phyloP scores from a whole-genome alignment of 2,329 filamentous ascomycete species.

The Hansfordia pulvinata region DNA sequence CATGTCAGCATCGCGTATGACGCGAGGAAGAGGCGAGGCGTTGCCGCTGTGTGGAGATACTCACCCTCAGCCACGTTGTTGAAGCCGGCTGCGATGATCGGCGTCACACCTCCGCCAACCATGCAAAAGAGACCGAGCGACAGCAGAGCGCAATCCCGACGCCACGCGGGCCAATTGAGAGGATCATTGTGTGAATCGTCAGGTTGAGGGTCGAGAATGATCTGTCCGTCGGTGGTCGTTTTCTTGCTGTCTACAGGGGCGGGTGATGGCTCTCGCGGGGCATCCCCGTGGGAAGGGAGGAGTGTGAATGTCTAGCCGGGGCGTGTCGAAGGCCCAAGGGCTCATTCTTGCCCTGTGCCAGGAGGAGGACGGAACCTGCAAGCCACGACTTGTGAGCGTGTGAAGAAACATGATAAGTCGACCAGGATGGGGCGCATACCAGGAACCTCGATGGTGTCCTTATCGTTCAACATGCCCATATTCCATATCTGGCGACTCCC shows the following conservation, averaged over 20 bases:
- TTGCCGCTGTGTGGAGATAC: no score
- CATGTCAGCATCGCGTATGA: constrained; percentile 4
- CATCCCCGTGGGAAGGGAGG: constrained; percentile 36
- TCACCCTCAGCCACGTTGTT: constrained; percentile 51
- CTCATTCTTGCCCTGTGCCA: constrained; percentile 41
- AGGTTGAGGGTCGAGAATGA: constrained; percentile 84
- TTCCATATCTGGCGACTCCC: no score
- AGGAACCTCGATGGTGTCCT: constrained; percentile 72
- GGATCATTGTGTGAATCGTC: constrained; percentile 86
- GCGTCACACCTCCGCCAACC: constrained; percentile 85
- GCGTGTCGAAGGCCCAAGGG: constrained; percentile 44
- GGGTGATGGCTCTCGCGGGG: constrained; percentile 11
- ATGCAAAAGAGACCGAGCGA: constrained; percentile 87
- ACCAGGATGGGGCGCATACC: constrained; percentile 33
- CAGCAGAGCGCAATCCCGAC: constrained; percentile 65
- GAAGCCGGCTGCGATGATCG: constrained; percentile 82
- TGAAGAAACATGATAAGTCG: constrained; percentile 2
- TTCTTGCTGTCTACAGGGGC: constrained; percentile 41
- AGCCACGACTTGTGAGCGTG: no score
- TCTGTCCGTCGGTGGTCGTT: constrained; percentile 64
- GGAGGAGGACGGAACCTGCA: constrained; percentile 42
- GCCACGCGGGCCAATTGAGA: constrained; percentile 78
- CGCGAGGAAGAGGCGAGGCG: constrained; percentile 22
- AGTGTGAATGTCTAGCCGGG: constrained; percentile 42
- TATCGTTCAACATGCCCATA: constrained; percentile 76